Evolutionary conservation across 2,329 filamentous ascomycete genomes (phyloP).

Genomic region (Elsinoe ampelina): DNA sequence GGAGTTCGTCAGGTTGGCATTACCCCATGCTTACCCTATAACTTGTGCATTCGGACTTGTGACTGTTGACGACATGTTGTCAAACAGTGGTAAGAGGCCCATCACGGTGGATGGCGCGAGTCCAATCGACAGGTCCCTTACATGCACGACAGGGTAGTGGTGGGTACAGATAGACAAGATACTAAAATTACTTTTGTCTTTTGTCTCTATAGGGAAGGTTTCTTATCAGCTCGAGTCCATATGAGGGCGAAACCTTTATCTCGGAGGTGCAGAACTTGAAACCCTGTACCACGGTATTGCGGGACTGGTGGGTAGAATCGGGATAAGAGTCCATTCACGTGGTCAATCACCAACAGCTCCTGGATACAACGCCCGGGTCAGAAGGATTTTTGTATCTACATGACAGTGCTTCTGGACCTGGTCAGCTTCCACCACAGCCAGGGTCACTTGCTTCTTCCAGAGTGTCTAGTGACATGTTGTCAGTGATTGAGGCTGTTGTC

Average conservation of each 20-base stretch:
- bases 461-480: neutral
- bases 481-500: neutral
- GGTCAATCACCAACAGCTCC: neutral
- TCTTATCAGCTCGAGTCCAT: neutral
- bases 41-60: neutral
- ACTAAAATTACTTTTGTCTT: neutral
- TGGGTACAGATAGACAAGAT: neutral
- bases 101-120: neutral
- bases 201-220: neutral
- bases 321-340: neutral
- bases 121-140: neutral
- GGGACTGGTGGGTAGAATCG: neutral
- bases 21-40: slow-evolving; percentile 12
- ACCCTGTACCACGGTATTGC: neutral
- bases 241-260: neutral
- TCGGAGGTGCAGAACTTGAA: neutral
- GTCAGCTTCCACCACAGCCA: neutral
- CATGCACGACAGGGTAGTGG: neutral
- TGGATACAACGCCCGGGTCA: neutral
- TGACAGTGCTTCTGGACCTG: neutral
- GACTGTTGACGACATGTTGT: neutral
- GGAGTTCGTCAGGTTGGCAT: slow-evolving; percentile 9
- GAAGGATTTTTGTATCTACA: neutral
- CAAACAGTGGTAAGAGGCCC: neutral
- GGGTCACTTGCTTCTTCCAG: neutral